phyloP scores from a whole-genome alignment of 1,284 basidiomycete species.

The Papiliotrema flavescens region DNA sequence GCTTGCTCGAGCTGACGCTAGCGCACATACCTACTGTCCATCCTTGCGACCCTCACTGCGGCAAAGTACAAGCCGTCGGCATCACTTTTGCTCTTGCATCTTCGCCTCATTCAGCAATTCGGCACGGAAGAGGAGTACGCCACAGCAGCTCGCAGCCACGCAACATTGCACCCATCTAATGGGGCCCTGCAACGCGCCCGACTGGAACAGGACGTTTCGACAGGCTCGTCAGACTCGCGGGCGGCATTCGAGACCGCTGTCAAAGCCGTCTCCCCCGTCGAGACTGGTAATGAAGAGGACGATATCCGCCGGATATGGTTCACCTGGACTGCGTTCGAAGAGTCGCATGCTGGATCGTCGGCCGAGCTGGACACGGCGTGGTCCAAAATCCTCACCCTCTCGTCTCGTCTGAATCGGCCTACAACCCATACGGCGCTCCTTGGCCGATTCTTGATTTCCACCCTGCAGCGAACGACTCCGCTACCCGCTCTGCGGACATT shows the following conservation, averaged over 20 bases:
- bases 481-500: not conserved
- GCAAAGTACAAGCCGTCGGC: slow-evolving; percentile 29
- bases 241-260: slow-evolving; percentile 18
- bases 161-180: slow-evolving; percentile 26
- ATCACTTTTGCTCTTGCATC: slow-evolving; percentile 32
- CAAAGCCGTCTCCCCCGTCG: slow-evolving; percentile 10
- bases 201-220: slow-evolving; percentile 18
- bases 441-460: slow-evolving; percentile 1
- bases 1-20: slow-evolving; percentile 2
- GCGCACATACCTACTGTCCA: slow-evolving; percentile 33
- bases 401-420: not conserved
- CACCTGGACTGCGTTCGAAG: slow-evolving; percentile 22
- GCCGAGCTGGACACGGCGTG: not conserved
- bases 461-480: not conserved
- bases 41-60: slow-evolving; percentile 32
- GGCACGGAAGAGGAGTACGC: slow-evolving; percentile 7
- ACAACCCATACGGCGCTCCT: slow-evolving; percentile 1
- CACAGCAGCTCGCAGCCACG: slow-evolving; percentile 19
- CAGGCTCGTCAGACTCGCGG: not conserved
- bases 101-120: slow-evolving; percentile 13
- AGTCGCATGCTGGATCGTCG: not conserved
- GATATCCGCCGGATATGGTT: slow-evolving; percentile 24
- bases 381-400: not conserved
- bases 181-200: slow-evolving; percentile 26
- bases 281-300: slow-evolving; percentile 8